Evolutionary conservation across 371 early-diverging fungal genomes (phyloP).

Genomic region (Dipsacomyces acuminosporus): DNA sequence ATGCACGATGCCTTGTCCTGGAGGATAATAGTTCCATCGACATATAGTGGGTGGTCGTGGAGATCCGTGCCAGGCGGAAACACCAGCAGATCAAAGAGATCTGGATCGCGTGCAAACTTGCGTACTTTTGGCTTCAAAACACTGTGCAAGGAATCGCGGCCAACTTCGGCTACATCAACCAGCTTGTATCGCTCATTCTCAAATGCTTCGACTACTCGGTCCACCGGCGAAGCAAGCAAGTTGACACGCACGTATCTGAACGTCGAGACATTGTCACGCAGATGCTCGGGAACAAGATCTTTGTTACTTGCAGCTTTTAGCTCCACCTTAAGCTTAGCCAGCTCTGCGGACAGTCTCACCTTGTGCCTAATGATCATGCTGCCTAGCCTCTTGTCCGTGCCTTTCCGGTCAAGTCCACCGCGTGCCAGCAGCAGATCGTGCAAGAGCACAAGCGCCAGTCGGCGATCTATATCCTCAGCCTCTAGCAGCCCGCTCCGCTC

Average conservation of each 20-base stretch:
- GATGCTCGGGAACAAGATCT: constrained; percentile 60
- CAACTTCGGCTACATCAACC: constrained; percentile 44
- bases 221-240: constrained; percentile 53
- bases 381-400: constrained; percentile 60
- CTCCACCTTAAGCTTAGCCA: constrained; percentile 69
- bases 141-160: constrained; percentile 3
- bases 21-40: constrained; percentile 73
- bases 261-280: constrained; percentile 15
- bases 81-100: constrained; percentile 76
- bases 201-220: constrained; percentile 63
- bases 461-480: constrained; percentile 53
- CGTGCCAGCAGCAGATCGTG: constrained; percentile 81
- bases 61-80: constrained; percentile 81
- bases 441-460: constrained; percentile 53
- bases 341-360: constrained; percentile 64
- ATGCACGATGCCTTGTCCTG: constrained; percentile 98
- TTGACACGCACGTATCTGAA: constrained; percentile 50
- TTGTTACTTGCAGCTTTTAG: constrained; percentile 57
- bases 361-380: constrained; percentile 63
- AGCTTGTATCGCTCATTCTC: constrained; percentile 56
- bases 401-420: constrained; percentile 58
- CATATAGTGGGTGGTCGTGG: constrained; percentile 68
- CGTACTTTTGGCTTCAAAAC: constrained; percentile 13
- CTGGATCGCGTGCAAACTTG: constrained; percentile 60
- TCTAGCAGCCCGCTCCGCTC: constrained; percentile 51